phyloP scores from a whole-genome alignment of 768 basidiomycete species.

The Trametes elegans region DNA sequence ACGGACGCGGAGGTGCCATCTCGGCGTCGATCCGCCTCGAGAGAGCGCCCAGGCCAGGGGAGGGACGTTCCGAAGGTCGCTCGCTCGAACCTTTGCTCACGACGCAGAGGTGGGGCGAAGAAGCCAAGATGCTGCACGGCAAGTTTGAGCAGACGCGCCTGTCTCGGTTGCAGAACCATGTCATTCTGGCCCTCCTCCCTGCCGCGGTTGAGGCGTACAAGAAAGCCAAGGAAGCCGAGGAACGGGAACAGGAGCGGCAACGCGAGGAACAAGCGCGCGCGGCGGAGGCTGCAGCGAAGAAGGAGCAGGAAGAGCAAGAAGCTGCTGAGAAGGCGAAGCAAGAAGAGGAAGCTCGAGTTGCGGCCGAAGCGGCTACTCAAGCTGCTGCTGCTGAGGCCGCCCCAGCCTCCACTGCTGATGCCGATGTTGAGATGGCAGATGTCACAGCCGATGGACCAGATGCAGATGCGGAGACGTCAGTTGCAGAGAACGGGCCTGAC shows the following conservation, averaged over 20 bases:
- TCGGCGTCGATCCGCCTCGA: conserved; percentile 65
- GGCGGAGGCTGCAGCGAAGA: conserved; percentile 45
- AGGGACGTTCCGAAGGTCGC: conserved; percentile 43
- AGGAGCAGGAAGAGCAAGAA: conserved; percentile 35
- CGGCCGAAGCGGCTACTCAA: conserved; percentile 20
- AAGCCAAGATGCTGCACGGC: conserved; percentile 78
- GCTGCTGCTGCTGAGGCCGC: conserved; percentile 10
- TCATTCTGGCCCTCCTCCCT: conserved; percentile 73
- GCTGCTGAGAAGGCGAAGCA: conserved; percentile 38
- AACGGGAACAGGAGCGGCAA: conserved; percentile 38
- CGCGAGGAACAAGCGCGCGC: conserved; percentile 52
- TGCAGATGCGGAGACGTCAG: conserved; percentile 9
- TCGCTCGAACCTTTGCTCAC: conserved; percentile 76
- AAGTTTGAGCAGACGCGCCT: conserved; percentile 69
- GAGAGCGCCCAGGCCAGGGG: conserved; percentile 42
- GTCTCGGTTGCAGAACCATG: conserved; percentile 65
- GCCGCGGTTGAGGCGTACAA: conserved; percentile 68
- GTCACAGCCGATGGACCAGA: not conserved
- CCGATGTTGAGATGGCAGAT: conserved; percentile 15
- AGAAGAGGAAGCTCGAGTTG: conserved; percentile 32
- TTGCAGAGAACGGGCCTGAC: conserved; percentile 18
- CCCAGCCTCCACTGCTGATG: conserved; percentile 14
- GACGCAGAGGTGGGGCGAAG: conserved; percentile 85
- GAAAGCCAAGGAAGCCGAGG: conserved; percentile 31
- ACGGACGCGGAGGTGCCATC: conserved; percentile 42